These are phyloP conservation scores for Rhodotorula graminis DNA, from an alignment of 768 basidiomycete species.

Conservation along the genomic window DNA sequence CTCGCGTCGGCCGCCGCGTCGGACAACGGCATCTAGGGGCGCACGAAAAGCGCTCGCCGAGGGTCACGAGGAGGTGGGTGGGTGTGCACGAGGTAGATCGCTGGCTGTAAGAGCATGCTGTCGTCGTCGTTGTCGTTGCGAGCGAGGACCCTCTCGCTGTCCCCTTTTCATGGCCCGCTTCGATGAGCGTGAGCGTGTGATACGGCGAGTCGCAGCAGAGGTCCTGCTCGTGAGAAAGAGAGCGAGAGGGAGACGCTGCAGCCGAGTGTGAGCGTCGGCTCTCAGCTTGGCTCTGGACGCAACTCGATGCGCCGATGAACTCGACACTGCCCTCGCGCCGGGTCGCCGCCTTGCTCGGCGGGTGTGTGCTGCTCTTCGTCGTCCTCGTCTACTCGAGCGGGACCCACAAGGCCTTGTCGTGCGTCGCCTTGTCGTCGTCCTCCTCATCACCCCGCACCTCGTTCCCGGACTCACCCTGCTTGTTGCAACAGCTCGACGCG, in stretches of 20 bases:
- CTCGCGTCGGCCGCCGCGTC: conserved; percentile 12
- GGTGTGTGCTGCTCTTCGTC: background rate
- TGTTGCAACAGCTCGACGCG: background rate
- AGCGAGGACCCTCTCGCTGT: no score
- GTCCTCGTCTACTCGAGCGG: background rate
- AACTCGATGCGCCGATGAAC: background rate
- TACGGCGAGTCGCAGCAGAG: no score
- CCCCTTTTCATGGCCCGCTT: no score
- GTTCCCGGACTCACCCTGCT: no score
- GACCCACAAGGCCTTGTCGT: background rate
- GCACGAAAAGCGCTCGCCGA: background rate
- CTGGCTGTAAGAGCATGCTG: no score
- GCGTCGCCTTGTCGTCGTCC: background rate
- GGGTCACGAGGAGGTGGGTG: background rate
- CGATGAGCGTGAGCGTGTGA: no score
- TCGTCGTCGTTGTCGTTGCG: no score
- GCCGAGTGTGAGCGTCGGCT: background rate
- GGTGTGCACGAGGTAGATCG: no score
- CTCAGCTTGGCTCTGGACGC: background rate
- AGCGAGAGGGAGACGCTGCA: no score
- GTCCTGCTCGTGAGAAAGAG: no score
- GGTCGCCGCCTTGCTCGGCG: background rate
- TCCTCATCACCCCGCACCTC: background rate
- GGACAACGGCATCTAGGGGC: conserved; percentile 10
- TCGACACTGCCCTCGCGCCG: background rate